Percentiles rank a stretch among this genome's conserved stretches.
phyloP scores from a whole-genome alignment of 805 yeast genomes.

The Wickerhamomyces hampshirensis region DNA sequence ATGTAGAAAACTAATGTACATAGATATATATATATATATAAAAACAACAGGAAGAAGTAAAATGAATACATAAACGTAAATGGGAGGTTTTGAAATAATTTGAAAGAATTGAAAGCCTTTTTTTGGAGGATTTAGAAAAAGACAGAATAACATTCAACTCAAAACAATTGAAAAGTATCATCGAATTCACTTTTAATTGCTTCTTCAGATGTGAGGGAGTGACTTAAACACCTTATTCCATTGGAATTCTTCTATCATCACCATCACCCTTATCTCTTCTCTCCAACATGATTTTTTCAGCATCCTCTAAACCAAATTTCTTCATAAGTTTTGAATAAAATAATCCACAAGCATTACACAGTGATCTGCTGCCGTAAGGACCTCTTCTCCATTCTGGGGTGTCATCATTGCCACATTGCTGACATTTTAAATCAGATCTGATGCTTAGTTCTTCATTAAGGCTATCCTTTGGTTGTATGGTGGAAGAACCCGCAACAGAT shows the following conservation, averaged over 20 bases:
- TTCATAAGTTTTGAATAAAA: conserved; percentile 59
- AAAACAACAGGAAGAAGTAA: no score
- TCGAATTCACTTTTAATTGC: no score
- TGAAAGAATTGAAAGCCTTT: no score
- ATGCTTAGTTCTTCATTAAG: conserved; percentile 17
- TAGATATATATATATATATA: no score
- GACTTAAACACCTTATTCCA: no score
- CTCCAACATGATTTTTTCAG: conserved; percentile 19
- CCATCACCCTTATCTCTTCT: conserved; percentile 23
- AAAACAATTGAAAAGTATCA: no score
- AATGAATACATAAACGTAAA: no score
- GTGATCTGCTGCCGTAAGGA: conserved; percentile 73
- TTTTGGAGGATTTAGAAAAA: no score
- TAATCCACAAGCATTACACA: conserved; percentile 92
- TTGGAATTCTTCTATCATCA: conserved; percentile 26
- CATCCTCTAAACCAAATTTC: conserved; percentile 36
- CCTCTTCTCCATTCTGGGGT: conserved; percentile 96
- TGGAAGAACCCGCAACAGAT: conserved; percentile 1
- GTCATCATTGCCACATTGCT: conserved; percentile 67
- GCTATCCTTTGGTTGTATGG: conserved; percentile 5
- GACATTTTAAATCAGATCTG: conserved; percentile 32
- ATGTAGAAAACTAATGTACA: no score
- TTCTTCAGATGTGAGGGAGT: no score
- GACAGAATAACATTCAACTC: no score
- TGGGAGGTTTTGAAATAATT: no score